These are phyloP conservation scores for Pythium aphanidermatum DNA, from an alignment of 352 stramenopile genomes.

Conservation along the genomic window DNA sequence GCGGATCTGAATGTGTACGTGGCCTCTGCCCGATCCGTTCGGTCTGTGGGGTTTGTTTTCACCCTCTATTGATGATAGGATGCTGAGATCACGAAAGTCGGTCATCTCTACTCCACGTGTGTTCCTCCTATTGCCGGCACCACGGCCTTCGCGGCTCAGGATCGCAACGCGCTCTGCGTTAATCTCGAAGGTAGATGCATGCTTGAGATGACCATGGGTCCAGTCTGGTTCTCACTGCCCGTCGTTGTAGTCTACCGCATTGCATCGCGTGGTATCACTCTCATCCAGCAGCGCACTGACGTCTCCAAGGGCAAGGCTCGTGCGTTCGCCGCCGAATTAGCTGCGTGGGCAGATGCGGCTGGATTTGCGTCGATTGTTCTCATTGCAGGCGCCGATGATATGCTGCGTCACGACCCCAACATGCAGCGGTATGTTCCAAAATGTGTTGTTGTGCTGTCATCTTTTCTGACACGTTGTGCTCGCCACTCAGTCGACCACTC, in stretches of 20 bases:
- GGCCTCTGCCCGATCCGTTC: not conserved
- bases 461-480: not conserved
- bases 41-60: too few relatives aligned
- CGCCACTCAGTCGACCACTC: conserved; percentile 30
- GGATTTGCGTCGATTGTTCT: conserved; percentile 48
- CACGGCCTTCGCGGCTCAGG: conserved; percentile 42
- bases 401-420: conserved; percentile 72
- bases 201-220: too few relatives aligned
- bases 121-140: conserved; percentile 56
- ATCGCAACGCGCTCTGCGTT: conserved; percentile 43
- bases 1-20: conserved; percentile 40
- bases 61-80: too few relatives aligned
- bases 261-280: conserved; percentile 51
- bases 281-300: conserved; percentile 68
- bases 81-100: conserved; percentile 34
- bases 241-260: conserved; percentile 48
- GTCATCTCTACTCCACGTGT: conserved; percentile 54
- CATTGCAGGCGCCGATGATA: conserved; percentile 66
- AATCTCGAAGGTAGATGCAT: conserved; percentile 57
- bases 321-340: conserved; percentile 49
- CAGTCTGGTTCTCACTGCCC: too few relatives aligned
- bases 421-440: conserved; percentile 44
- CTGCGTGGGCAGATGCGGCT: conserved; percentile 36
- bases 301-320: conserved; percentile 39
- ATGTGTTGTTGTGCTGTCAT: too few relatives aligned